These are phyloP conservation scores for Aspergillus glaucus DNA, from an alignment of 2,329 filamentous ascomycete species.

Conservation along the genomic window DNA sequence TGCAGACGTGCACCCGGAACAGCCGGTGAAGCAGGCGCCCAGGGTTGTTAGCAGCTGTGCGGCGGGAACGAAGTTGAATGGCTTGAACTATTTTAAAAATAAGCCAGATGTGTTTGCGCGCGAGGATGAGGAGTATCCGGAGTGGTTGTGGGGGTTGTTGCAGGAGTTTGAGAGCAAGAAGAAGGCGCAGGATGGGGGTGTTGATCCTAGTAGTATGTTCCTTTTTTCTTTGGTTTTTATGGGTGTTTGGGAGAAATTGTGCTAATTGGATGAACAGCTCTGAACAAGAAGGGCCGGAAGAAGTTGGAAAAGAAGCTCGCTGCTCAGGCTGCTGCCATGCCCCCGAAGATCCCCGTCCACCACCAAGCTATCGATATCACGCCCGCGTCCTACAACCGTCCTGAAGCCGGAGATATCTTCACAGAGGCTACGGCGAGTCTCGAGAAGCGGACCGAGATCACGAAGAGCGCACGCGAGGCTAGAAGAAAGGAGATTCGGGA, in stretches of 20 bases:
- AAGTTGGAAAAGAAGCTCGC: constrained; percentile 43
- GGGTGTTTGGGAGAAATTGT: not conserved
- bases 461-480: constrained; percentile 39
- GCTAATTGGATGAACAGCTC: constrained; percentile 23
- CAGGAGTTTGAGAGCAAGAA: constrained; percentile 30
- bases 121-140: constrained; percentile 44
- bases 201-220: constrained; percentile 36
- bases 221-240: constrained; percentile 3
- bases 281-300: constrained; percentile 45
- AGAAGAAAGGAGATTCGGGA: constrained; percentile 43
- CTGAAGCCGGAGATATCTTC: constrained; percentile 18
- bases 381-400: constrained; percentile 29
- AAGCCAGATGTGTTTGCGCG: constrained; percentile 39
- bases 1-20: constrained; percentile 18
- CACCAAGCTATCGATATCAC: constrained; percentile 42
- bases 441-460: constrained; percentile 36
- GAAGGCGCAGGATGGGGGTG: constrained; percentile 27
- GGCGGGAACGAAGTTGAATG: constrained; percentile 35
- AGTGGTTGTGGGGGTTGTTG: constrained; percentile 43
- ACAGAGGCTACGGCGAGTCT: constrained; percentile 31
- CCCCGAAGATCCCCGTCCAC: constrained; percentile 39
- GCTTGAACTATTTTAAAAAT: constrained; percentile 44
- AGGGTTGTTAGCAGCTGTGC: constrained; percentile 33
- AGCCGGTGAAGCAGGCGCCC: constrained; percentile 21
- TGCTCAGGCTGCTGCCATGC: constrained; percentile 31